Base-by-base conservation (phyloP, 2,329 filamentous ascomycete genomes). In the Trichoderma atroviride region DNA sequence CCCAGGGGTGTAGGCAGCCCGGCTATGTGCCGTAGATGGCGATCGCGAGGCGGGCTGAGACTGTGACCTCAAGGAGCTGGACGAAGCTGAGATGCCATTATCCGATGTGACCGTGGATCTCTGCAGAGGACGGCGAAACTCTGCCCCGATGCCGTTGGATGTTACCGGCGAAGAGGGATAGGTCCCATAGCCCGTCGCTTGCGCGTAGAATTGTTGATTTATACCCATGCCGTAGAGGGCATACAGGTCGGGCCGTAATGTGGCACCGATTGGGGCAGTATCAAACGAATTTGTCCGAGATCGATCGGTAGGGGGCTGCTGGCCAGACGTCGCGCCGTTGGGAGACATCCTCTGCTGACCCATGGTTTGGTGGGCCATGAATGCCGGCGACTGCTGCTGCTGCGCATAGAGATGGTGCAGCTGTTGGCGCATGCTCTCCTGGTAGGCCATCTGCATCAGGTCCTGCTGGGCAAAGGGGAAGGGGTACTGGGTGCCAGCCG, bases 201-300 rank as follows among this genome's bases (percentile, higher is more conserved):
- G 83, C n/a, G 80, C 77, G 71, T 85, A 87, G 71, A 85, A 86
- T 2, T 80, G 63, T 79, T 80, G 69, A 74, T 81, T 74, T 81
- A 80, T 56, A 76, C 75, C 76, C 75, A 83, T 78, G 5, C 78
- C 76, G 59, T 82, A 84, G 71, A 87, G 83, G 70, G 84, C 82
- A 75, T 85, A 89, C 72, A 88, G 75, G 14, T 90, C 88, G 1
- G 85, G 85, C 11, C 85, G 84, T 4, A 89, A 75, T 2, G 88
- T 86, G 0, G 87, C 86, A n/a, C 83, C 86, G 47, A 89, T 76
- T 5, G 88, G 88, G 22, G 86, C 82, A 67, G 86, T 88, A 74
- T 91, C 88, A 74, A 90, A 87, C 14, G 88, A 90, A 74, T 86
- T 88, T 7, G 87, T 89, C 71, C 88, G 84, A 47, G 87, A 86